Conservation (phyloP, 2,329 filamentous ascomycete species). For the Exophiala sideris region DNA sequence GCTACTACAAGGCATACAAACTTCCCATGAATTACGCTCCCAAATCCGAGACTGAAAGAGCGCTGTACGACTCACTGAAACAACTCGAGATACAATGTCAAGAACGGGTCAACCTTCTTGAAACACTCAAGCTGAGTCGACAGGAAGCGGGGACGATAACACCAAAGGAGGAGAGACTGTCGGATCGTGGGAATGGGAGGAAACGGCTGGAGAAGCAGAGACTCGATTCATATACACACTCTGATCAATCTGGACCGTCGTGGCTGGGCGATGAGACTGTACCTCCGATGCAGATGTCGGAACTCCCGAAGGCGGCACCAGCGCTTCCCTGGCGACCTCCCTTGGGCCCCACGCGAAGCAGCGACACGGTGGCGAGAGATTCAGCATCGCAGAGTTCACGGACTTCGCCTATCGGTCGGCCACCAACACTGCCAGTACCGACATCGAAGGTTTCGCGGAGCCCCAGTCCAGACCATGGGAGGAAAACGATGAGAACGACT, state of each 20-base stretch:
- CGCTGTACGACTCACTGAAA: slow-evolving; percentile 74
- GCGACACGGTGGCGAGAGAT: slow-evolving; percentile 28
- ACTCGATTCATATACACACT: slow-evolving; percentile 17
- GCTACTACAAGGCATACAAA: slow-evolving; percentile 76
- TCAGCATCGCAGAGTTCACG: slow-evolving; percentile 5
- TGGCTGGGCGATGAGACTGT: slow-evolving; percentile 81
- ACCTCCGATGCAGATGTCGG: slow-evolving; percentile 72
- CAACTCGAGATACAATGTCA: slow-evolving; percentile 88
- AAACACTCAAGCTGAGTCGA: slow-evolving; percentile 68
- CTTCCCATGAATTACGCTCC: slow-evolving; percentile 66
- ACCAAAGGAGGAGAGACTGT: slow-evolving; percentile 16
- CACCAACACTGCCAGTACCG: slow-evolving; percentile 34
- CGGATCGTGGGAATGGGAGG: slow-evolving; percentile 21
- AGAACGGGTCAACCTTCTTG: slow-evolving; percentile 83
- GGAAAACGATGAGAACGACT: slow-evolving; percentile 58
- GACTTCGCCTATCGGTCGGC: slow-evolving; percentile 27
- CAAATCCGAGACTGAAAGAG: slow-evolving; percentile 77
- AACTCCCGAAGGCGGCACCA: slow-evolving; percentile 70
- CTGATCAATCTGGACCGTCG: slow-evolving; percentile 29
- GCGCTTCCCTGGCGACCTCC: slow-evolving; percentile 57
- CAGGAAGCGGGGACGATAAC: slow-evolving; percentile 35
- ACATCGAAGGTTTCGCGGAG: slow-evolving; percentile 52
- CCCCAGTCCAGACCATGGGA: slow-evolving; percentile 55
- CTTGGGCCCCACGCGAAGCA: slow-evolving; percentile 31
- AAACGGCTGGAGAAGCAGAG: slow-evolving; percentile 26